Conservation (phyloP, 108 stramenopile species). For the Skeletonema menzelii region DNA sequence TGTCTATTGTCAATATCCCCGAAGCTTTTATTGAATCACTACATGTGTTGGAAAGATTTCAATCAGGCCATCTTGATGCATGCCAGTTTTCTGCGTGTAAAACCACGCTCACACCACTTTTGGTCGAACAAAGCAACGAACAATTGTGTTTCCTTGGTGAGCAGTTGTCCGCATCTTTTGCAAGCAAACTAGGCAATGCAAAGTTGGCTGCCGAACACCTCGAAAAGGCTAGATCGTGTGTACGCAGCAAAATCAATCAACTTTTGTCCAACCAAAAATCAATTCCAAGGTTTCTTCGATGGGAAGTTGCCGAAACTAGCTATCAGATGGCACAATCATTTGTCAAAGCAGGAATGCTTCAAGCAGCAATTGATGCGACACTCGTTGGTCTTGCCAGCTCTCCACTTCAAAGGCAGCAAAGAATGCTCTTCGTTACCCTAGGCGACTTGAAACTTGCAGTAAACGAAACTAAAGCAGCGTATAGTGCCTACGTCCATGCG, state of each 20-base stretch:
- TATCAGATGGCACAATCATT: constrained; percentile 3
- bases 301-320: constrained; percentile 11
- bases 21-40: background rate
- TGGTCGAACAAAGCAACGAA: background rate
- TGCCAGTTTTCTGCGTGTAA: background rate
- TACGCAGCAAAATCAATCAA: background rate
- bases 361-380: constrained; percentile 8
- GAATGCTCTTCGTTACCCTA: background rate
- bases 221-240: background rate
- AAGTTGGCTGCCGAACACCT: background rate
- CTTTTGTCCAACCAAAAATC: background rate
- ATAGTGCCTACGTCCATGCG: constrained; percentile 4
- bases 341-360: constrained; percentile 1
- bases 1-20: background rate
- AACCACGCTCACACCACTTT: background rate
- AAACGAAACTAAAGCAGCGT: background rate
- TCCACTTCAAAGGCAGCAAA: constrained; percentile 1
- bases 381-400: constrained; percentile 3
- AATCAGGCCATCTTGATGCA: background rate
- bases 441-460: constrained; percentile 8
- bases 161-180: background rate
- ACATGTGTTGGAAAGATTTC: background rate
- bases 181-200: background rate
- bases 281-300: constrained; percentile 4
- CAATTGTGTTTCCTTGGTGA: background rate